Evolutionary conservation across 2,329 filamentous ascomycete species (phyloP).

Genomic region (Arthrobotrys iridis): DNA sequence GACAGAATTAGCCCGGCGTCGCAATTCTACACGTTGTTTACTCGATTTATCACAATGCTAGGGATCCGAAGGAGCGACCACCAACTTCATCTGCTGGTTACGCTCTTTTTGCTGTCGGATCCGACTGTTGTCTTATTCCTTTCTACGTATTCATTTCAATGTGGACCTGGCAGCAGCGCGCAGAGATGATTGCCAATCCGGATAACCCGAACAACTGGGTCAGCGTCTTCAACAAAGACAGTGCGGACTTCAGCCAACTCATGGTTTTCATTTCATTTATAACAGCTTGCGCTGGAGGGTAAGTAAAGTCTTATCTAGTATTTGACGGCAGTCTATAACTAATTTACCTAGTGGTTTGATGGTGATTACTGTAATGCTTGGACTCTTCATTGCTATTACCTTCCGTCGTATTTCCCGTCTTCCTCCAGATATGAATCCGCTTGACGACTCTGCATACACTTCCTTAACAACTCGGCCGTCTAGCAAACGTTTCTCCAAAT

Average conservation of each 20-base stretch:
- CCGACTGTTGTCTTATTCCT: conserved; percentile 74
- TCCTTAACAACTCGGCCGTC: conserved; percentile 32
- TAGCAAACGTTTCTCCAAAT: conserved; percentile 46
- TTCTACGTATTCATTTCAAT: conserved; percentile 72
- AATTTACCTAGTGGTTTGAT: conserved; percentile 69
- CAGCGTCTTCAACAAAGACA: conserved; percentile 63
- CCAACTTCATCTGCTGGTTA: conserved; percentile 87
- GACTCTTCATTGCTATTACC: conserved; percentile 77
- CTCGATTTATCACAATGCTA: conserved; percentile 80
- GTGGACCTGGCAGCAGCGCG: conserved; percentile 67
- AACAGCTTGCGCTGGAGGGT: conserved; percentile 61
- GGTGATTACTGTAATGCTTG: conserved; percentile 74
- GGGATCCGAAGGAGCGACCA: conserved; percentile 75
- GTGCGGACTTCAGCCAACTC: conserved; percentile 66
- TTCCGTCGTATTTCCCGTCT: conserved; percentile 84
- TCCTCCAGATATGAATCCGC: conserved; percentile 93
- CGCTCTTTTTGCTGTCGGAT: conserved; percentile 80
- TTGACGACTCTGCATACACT: conserved; percentile 70
- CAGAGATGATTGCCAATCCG: conserved; percentile 56
- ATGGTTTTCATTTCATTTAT: conserved; percentile 65
- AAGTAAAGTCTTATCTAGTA: conserved; percentile 65
- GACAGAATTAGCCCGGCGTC: conserved; percentile 73
- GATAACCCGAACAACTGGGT: conserved; percentile 58
- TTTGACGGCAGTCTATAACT: too few relatives aligned
- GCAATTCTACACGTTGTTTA: conserved; percentile 78